These are phyloP conservation scores for Crithidia thermophila DNA, from an alignment of 208 protist genomes.

Conservation along the genomic window DNA sequence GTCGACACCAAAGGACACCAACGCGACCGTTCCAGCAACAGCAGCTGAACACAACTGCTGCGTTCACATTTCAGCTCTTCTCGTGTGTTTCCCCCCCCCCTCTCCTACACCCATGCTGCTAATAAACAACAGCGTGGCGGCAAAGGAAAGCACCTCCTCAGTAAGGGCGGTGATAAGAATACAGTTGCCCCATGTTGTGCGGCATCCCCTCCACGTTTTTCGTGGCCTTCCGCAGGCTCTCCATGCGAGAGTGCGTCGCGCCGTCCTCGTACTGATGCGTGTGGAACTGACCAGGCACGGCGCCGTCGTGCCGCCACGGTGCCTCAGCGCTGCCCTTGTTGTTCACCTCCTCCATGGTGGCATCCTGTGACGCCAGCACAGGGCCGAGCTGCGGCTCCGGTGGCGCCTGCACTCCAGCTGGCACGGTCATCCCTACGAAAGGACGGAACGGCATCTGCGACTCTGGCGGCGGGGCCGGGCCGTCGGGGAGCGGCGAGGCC, in stretches of 20 bases:
- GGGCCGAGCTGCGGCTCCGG: constrained; percentile 45
- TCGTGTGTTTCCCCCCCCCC: too few species aligned
- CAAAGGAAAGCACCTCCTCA: constrained; percentile 40
- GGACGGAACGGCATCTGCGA: constrained; percentile 81
- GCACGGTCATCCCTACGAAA: constrained; percentile 53
- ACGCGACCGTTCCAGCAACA: too few species aligned
- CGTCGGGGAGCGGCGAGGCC: constrained; percentile 6
- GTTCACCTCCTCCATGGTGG: constrained; percentile 13
- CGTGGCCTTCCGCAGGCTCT: constrained; percentile 27
- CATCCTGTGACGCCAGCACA: constrained; percentile 18
- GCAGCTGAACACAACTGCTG: too few species aligned
- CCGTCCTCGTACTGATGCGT: constrained; percentile 36
- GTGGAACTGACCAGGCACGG: constrained; percentile 28
- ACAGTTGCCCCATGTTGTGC: constrained; percentile 87
- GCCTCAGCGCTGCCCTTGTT: background rate
- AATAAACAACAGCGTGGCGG: background rate
- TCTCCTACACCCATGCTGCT: too few species aligned
- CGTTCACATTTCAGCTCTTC: too few species aligned
- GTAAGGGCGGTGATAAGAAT: constrained; percentile 89
- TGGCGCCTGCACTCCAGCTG: constrained; percentile 59
- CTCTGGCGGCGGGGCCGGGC: constrained; percentile 39
- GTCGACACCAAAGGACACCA: too few species aligned
- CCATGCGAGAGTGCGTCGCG: constrained; percentile 20
- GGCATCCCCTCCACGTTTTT: constrained; percentile 44
- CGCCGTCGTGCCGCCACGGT: background rate